Evolutionary conservation across 345 rosid species (phyloP), one percentile per base, ranked within the genome.

Genomic region (Eucalyptus polyanthemos): DNA sequence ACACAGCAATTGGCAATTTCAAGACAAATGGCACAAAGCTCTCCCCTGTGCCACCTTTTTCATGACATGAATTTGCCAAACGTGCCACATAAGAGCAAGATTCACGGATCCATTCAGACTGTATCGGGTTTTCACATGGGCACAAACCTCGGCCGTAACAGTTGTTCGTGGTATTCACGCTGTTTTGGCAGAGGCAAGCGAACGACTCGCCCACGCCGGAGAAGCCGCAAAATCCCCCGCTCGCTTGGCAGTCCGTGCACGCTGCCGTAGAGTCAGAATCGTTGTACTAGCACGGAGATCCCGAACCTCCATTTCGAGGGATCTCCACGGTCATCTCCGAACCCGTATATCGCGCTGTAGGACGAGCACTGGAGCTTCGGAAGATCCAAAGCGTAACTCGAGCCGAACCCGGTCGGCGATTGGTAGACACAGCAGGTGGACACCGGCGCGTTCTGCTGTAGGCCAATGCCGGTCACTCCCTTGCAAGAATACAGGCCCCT

Each of bases 341-440:
- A 95, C 45, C 92, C 94, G 58, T 94, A 93, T 76, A 95, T 88
- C 4, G 95, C 91, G 2, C 95, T 88, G 90, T 95, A 95, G 0
- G 96, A 95, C 45, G 96, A 94, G 91, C 97, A 95, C 40, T 94
- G 96, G 31, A 94, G 95, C 92, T 91, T 94, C 24, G 95, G 95
- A 88, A 94, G 94, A 92, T 94, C 97, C 91, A 95, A 92, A 25
- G 91, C 60, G 83, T 93, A 94, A 49, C 93, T 94, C 29, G 93
- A 90, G 17, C 91, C 91, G 69, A 93, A 91, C n/a, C 93, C 93
- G 49, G 91, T 92, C 11, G 95, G 92, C 11, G 95, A 93, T 42
- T 94, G 94, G 49, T 95, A 94, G 24, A 93, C 95, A 89, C 97
- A 95, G 50, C 96, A 95, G 16, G 94, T 93, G 31, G 95, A 92